A percentile compares a stretch with the other conserved stretches of the same genome.
Evolutionary conservation across 192 early-diverging fungal genomes (phyloP).

Genomic region (Radiomyces spectabilis): DNA sequence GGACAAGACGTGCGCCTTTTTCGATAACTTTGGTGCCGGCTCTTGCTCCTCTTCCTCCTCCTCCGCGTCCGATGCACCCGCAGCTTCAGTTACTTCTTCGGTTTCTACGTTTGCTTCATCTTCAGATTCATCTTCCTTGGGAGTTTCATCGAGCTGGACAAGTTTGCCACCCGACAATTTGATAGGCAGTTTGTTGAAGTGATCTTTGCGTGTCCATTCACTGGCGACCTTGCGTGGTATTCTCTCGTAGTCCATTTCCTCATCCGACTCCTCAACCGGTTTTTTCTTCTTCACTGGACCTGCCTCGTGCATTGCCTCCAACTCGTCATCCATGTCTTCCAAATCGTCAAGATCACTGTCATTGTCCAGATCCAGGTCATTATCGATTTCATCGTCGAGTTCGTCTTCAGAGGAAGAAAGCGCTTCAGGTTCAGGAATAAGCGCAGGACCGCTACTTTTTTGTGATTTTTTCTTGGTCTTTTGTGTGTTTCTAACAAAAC

Average conservation of each 20-base stretch:
- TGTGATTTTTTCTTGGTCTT: constrained; percentile 30
- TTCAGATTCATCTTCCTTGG: constrained; percentile 13
- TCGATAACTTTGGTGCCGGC: constrained; percentile 36
- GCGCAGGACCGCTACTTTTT: constrained; percentile 27
- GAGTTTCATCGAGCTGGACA: constrained; percentile 29
- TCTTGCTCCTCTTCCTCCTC: constrained; percentile 9
- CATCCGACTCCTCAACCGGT: constrained; percentile 32
- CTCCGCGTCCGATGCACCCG: constrained; percentile 22
- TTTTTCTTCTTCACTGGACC: constrained; percentile 16
- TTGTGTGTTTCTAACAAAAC: neutral
- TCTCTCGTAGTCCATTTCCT: constrained; percentile 62
- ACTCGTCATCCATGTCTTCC: constrained; percentile 13
- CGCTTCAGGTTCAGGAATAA: constrained; percentile 22
- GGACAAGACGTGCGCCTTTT: constrained; percentile 47
- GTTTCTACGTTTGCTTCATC: constrained; percentile 16
- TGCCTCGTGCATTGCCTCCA: constrained; percentile 9
- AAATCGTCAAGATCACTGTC: constrained; percentile 11
- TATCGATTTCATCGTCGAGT: constrained; percentile 24
- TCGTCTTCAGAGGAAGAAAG: constrained; percentile 40
- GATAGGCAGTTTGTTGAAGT: constrained; percentile 58
- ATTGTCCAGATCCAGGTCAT: constrained; percentile 11
- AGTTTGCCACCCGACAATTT: constrained; percentile 57
- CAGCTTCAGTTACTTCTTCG: constrained; percentile 18
- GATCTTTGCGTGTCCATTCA: constrained; percentile 49
- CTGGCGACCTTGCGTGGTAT: constrained; percentile 41